Evolutionary conservation across 306 rosid genomes (phyloP), one percentile per base, ranked within the genome.

Genomic region (Herpetospermum pedunculosum): DNA sequence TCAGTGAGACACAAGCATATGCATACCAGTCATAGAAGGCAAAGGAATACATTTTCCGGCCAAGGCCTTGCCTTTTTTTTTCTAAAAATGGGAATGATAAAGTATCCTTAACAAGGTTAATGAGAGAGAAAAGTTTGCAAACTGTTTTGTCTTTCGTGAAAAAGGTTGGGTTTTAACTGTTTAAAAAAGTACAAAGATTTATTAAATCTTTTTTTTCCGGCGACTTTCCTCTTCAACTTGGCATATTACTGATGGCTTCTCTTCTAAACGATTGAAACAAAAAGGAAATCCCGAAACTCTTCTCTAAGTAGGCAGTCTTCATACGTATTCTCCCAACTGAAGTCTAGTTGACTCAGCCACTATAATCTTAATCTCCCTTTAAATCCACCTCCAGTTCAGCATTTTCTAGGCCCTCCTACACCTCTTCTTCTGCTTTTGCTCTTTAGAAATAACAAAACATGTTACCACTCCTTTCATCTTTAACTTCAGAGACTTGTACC

Each of bases 171-270:
- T 74, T 58, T 82, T 79, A 80, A 90, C 97, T 93, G 85, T 90
- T 83, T 38, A 78, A 69, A 88, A 93, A 87, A 86, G 96, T 88
- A 77, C 83, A 40, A 88, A 85, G 97, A 89, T 90, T 86, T 84
- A 78, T 73, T 74, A 84, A 84, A 90, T 93, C 96, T 88, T 90
- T 75, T 75, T 83, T 83, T 87, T 81, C 84, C 64, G 80, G 84
- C 78, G 82, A 83, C 88, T 87, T 92, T 82, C 77, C 82, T 60
- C 72, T 78, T 86, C 96, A 86, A 84, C 89, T 90, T 88, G 85
- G 86, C 84, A 67, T 74, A 74, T 87, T 43, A 78, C 83, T 83
- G 85, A 79, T 84, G 89, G 78, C 80, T 85, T 77, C 86, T 74
- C 80, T 74, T 70, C 54, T 75, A 81, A 85, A 89, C 82, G 74